phyloP scores from a whole-genome alignment of 345 rosid species.

The Sisymbrium altissimum region DNA sequence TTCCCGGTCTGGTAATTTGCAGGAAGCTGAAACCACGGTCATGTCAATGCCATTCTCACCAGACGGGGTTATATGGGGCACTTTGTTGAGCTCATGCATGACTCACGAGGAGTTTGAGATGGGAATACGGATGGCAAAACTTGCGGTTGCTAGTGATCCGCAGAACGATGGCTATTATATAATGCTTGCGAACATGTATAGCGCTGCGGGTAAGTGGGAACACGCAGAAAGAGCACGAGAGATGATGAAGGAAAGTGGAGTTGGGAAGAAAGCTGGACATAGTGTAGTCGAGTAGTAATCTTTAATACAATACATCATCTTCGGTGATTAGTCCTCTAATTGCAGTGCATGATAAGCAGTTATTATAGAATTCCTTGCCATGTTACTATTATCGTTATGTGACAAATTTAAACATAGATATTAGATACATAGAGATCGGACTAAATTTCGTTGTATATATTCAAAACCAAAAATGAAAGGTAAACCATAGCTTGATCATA shows the following conservation, averaged over 20 bases:
- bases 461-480: no score
- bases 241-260: slow-evolving; percentile 50
- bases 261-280: slow-evolving; percentile 56
- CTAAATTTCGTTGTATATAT: no score
- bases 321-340: not conserved
- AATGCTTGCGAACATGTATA: slow-evolving; percentile 61
- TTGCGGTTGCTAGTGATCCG: slow-evolving; percentile 53
- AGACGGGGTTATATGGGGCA: slow-evolving; percentile 70
- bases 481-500: no score
- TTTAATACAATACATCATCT: not conserved
- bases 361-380: no score
- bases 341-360: not conserved
- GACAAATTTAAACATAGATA: no score
- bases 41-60: slow-evolving; percentile 58
- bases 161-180: slow-evolving; percentile 59
- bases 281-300: slow-evolving; percentile 36
- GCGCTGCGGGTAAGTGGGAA: slow-evolving; percentile 59
- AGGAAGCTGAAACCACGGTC: slow-evolving; percentile 59
- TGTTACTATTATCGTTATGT: no score
- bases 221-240: slow-evolving; percentile 49
- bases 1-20: slow-evolving; percentile 58
- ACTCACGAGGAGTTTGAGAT: slow-evolving; percentile 49
- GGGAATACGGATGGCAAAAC: slow-evolving; percentile 53
- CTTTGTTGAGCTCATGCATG: slow-evolving; percentile 54
- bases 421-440: no score